phyloP scores from a whole-genome alignment of 345 rosid genomes.

The Brassica juncea region DNA sequence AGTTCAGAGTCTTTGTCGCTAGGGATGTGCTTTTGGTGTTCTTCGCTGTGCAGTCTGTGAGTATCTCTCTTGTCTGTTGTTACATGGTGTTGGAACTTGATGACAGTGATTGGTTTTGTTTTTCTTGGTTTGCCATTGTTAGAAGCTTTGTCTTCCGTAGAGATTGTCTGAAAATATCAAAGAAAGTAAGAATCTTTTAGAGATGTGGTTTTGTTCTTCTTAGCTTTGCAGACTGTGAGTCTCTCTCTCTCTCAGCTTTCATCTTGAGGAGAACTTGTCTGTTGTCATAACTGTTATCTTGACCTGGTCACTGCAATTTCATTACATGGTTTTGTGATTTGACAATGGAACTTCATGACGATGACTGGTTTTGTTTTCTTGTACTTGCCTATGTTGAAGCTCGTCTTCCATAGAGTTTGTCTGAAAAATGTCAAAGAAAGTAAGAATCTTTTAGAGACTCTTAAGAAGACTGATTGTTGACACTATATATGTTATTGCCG shows the following conservation, averaged over 20 bases:
- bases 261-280: too few relatives aligned
- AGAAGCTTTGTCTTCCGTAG: too few relatives aligned
- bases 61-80: conserved; percentile 6
- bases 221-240: conserved; percentile 83
- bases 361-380: conserved; percentile 16
- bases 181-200: conserved; percentile 67
- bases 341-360: neutral
- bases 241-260: too few relatives aligned
- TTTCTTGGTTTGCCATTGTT: conserved; percentile 14
- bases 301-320: neutral
- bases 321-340: neutral
- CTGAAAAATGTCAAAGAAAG: too few relatives aligned
- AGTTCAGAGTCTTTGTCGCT: conserved; percentile 89
- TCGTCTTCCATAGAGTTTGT: too few relatives aligned
- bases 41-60: conserved; percentile 84
- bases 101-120: conserved; percentile 18
- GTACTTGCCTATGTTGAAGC: conserved; percentile 9
- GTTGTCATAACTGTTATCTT: neutral
- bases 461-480: neutral
- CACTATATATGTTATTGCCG: conserved; percentile 52
- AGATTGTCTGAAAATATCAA: too few relatives aligned
- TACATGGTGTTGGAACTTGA: conserved; percentile 1
- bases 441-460: neutral
- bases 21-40: conserved; percentile 91
- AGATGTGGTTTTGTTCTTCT: conserved; percentile 83